phyloP scores from a whole-genome alignment of 306 rosid genomes.

The Betula pendula region DNA sequence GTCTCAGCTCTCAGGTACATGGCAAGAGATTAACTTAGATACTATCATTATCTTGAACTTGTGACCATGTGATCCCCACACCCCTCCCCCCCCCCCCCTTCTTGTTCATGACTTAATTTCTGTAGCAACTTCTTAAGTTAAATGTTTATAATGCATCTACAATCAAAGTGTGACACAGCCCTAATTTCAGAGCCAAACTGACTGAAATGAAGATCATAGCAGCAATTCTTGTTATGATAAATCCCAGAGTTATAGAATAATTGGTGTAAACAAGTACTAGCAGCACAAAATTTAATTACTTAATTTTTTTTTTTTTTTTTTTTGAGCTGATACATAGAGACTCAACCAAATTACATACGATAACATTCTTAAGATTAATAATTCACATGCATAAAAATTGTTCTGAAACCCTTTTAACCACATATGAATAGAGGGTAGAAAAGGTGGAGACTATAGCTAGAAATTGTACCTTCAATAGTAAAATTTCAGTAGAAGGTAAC shows the following conservation, averaged over 20 bases:
- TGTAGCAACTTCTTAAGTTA: neutral
- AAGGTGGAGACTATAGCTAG: neutral
- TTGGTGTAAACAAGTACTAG: neutral
- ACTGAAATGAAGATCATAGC: neutral
- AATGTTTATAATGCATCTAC: neutral
- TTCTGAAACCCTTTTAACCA: neutral
- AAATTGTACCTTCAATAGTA: neutral
- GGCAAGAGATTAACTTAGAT: conserved; percentile 26
- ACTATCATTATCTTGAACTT: conserved; percentile 15
- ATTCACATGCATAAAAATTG: neutral
- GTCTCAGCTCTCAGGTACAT: conserved; percentile 87
- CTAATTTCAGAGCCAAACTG: neutral
- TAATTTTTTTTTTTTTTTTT: neutral
- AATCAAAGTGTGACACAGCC: neutral
- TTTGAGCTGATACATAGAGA: neutral
- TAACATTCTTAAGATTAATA: neutral
- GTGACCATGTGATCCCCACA: neutral
- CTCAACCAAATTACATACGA: neutral
- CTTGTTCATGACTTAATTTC: neutral
- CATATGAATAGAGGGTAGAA: neutral
- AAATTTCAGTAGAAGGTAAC: conserved; percentile 8
- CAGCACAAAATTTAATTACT: neutral
- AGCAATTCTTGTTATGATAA: neutral
- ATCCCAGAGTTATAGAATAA: neutral
- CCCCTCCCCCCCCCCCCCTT: neutral